Evolutionary conservation across 768 basidiomycete species (phyloP), one percentile per base, ranked within the genome.

Genomic region (Leucocoprinus sp.): DNA sequence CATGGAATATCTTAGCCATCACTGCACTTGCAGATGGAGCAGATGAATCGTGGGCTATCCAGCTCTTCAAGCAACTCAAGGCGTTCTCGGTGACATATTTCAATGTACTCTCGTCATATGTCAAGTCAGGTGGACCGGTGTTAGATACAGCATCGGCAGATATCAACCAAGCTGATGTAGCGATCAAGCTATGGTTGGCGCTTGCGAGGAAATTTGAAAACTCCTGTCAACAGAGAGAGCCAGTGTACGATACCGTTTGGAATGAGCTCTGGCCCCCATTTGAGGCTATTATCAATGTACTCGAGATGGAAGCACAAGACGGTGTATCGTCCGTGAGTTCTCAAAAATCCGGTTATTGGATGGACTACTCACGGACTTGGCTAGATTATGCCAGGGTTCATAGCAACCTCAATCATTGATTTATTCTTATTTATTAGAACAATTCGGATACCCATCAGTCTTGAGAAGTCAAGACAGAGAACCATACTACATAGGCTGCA

Each of bases 211-310:
- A 61, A 50, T 48, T 39, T 19, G 31, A 31, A 24, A 40, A 48
- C 15, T 31, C 40, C 55, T 61, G 33, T 62, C 64, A 2, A 47
- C 48, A 36, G 45, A 37, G 15, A 15, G 53, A 62, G 18, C 55
- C 49, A 12, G 60, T 57, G n/a, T 65, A 66, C 44, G 53, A 51
- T 24, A 49, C 63, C 33, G 68, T 86, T 8, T 89, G 85, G 85
- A 85, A 84, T 54, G 80, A 84, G 53, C 58, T 89, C 6, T 89
- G 84, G 84, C 75, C 82, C 1, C 71, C 80, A 1, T 84, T 84
- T 45, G 80, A 80, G 52, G 60, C 60, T 9, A 64, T 84, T 27
- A 55, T 80, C 11, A 55, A 63, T 31, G 64, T 69, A 1, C 65
- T 83, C 29, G 76, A 79, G 52, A 57, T 53, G 3, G 78, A 78